Conservation (phyloP, 192 early-diverging fungal species). For the Cetraspora pellucida region DNA sequence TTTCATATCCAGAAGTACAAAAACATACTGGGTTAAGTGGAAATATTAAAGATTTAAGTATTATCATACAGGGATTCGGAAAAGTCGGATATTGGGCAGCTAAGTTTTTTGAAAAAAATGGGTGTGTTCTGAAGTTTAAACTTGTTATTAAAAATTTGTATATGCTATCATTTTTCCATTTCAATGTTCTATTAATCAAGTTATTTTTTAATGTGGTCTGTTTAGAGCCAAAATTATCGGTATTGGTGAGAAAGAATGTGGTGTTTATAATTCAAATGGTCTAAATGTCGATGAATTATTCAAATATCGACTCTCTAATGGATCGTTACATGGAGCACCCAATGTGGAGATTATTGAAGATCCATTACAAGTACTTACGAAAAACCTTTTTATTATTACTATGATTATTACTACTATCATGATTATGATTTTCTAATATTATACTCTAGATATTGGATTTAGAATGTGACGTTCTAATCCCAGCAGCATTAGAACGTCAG, state of each 20-base stretch:
- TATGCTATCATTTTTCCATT: background rate
- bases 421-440: too few species aligned
- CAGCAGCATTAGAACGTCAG: constrained; percentile 81
- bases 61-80: constrained; percentile 84
- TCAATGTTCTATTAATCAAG: background rate
- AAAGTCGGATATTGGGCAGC: constrained; percentile 85
- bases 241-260: constrained; percentile 70
- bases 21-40: constrained; percentile 64
- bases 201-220: background rate
- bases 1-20: constrained; percentile 79
- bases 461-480: constrained; percentile 84
- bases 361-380: constrained; percentile 42
- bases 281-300: constrained; percentile 68
- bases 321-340: constrained; percentile 69
- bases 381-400: too few species aligned
- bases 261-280: constrained; percentile 65
- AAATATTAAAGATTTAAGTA: constrained; percentile 58
- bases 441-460: constrained; percentile 51
- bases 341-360: constrained; percentile 64
- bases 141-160: too few species aligned
- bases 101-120: constrained; percentile 79
- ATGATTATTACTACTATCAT: too few species aligned
- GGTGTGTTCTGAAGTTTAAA: too few species aligned
- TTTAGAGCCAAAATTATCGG: constrained; percentile 72
- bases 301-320: constrained; percentile 61